phyloP scores from a whole-genome alignment of 352 stramenopile genomes.

The Globisporangium middletonii region DNA sequence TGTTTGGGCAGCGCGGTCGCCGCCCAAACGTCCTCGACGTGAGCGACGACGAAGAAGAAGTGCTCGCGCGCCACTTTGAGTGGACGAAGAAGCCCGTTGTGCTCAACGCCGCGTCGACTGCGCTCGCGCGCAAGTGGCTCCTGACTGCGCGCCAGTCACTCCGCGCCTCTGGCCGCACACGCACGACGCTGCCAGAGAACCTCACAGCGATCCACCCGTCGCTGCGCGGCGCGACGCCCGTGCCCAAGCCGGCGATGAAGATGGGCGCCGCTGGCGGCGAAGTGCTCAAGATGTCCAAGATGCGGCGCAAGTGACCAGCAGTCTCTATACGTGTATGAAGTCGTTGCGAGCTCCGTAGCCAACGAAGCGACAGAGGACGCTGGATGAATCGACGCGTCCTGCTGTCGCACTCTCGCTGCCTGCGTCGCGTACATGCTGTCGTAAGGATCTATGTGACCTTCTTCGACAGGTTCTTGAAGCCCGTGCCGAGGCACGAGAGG shows the following conservation, averaged over 20 bases:
- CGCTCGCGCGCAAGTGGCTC: conserved; percentile 81
- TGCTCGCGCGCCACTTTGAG: conserved; percentile 51
- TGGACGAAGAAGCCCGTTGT: conserved; percentile 73
- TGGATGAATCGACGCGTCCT: too few relatives aligned
- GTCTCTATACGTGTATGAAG: too few relatives aligned
- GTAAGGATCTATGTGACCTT: conserved; percentile 86
- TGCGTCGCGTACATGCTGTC: background rate
- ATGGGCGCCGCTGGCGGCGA: conserved; percentile 66
- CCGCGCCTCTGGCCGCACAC: conserved; percentile 33
- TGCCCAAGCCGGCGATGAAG: conserved; percentile 67
- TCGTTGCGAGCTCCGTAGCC: too few relatives aligned
- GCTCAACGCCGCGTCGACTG: conserved; percentile 74
- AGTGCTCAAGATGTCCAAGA: conserved; percentile 46
- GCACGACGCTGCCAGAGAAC: conserved; percentile 37
- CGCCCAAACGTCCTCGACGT: conserved; percentile 60
- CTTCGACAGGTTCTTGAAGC: conserved; percentile 95
- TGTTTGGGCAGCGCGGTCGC: conserved; percentile 75
- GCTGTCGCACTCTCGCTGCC: too few relatives aligned
- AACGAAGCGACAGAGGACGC: too few relatives aligned
- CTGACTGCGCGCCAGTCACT: conserved; percentile 54
- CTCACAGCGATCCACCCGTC: conserved; percentile 46
- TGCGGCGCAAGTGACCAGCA: conserved; percentile 45
- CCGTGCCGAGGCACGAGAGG: conserved; percentile 91
- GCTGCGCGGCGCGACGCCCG: conserved; percentile 38
- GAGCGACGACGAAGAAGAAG: conserved; percentile 86